These are phyloP conservation scores for Leishmania tropica DNA, from an alignment of 208 protist species.

Conservation along the genomic window DNA sequence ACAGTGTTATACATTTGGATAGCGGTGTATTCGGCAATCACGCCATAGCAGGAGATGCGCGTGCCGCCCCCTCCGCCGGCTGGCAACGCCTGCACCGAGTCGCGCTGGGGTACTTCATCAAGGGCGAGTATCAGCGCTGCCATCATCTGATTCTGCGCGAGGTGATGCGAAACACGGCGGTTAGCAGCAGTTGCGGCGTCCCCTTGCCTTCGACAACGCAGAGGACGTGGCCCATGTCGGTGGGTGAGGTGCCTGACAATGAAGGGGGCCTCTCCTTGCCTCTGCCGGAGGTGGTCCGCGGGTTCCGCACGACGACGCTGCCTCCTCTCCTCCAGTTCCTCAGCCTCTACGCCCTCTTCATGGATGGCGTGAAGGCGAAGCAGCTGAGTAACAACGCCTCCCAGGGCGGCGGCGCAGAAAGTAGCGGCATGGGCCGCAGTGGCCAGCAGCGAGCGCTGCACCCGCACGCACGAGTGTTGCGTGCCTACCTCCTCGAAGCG, in stretches of 20 bases:
- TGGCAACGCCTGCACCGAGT: slow-evolving; percentile 54
- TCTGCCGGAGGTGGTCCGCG: slow-evolving; percentile 17
- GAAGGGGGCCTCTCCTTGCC: slow-evolving; percentile 7
- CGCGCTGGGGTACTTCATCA: slow-evolving; percentile 56
- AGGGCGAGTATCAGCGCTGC: slow-evolving; percentile 79
- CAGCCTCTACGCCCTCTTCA: slow-evolving; percentile 78
- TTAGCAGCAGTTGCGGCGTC: neutral
- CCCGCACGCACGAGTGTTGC: slow-evolving; percentile 71
- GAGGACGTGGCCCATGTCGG: neutral
- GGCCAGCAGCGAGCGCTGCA: slow-evolving; percentile 55
- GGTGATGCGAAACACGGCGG: slow-evolving; percentile 42
- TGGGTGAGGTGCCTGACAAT: neutral
- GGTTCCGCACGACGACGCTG: slow-evolving; percentile 34
- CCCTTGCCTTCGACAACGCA: neutral
- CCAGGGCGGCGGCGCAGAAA: slow-evolving; percentile 9
- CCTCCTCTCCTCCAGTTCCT: slow-evolving; percentile 70
- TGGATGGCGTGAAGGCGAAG: slow-evolving; percentile 74
- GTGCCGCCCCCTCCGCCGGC: slow-evolving; percentile 2
- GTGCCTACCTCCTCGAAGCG: slow-evolving; percentile 60
- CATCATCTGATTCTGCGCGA: slow-evolving; percentile 51
- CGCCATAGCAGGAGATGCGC: neutral
- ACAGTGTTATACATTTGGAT: neutral
- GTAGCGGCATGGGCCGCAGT: slow-evolving; percentile 15
- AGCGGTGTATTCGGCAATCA: neutral
- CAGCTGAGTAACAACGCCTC: slow-evolving; percentile 26